Percentiles rank a stretch among this genome's conserved stretches.
These are phyloP conservation scores for Ogataea nonfermentans DNA, from an alignment of 805 yeast species.

Conservation along the genomic window DNA sequence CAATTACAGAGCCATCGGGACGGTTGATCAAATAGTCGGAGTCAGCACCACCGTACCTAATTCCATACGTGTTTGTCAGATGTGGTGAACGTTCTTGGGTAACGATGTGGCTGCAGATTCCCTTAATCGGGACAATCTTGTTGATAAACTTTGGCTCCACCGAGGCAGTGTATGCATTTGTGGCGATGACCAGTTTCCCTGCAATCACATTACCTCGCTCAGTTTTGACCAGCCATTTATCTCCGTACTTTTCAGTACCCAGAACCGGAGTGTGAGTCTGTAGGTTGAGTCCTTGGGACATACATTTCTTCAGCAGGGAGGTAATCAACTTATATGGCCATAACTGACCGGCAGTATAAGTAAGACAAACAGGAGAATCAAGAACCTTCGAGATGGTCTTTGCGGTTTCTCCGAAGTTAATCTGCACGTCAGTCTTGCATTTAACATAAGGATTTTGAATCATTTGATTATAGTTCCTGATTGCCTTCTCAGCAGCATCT, in stretches of 20 bases:
- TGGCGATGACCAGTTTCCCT: slow-evolving; percentile 37
- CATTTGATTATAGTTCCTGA: slow-evolving; percentile 20
- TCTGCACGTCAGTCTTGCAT: slow-evolving; percentile 33
- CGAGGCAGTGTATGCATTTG: slow-evolving; percentile 35
- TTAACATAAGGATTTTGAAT: slow-evolving; percentile 29
- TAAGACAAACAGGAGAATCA: slow-evolving; percentile 32
- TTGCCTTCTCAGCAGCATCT: slow-evolving; percentile 12
- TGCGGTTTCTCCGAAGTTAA: slow-evolving; percentile 34
- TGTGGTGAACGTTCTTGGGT: slow-evolving; percentile 31
- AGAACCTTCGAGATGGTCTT: slow-evolving; percentile 30
- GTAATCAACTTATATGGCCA: slow-evolving; percentile 45
- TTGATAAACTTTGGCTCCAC: slow-evolving; percentile 28
- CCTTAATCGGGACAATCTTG: slow-evolving; percentile 38
- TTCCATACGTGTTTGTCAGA: slow-evolving; percentile 36
- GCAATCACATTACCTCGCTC: slow-evolving; percentile 27
- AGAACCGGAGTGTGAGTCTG: slow-evolving; percentile 42
- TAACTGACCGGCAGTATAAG: slow-evolving; percentile 42
- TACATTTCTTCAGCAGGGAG: slow-evolving; percentile 31
- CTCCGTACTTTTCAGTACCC: slow-evolving; percentile 21
- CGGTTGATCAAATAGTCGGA: slow-evolving; percentile 37
- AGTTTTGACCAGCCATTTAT: slow-evolving; percentile 34
- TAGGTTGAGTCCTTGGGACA: slow-evolving; percentile 36
- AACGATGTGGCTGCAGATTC: slow-evolving; percentile 31
- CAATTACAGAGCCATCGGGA: slow-evolving; percentile 36
- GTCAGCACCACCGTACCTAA: slow-evolving; percentile 24